Conservation (phyloP, 2,329 filamentous ascomycete genomes). For the Pseudogymnoascus sp. region DNA sequence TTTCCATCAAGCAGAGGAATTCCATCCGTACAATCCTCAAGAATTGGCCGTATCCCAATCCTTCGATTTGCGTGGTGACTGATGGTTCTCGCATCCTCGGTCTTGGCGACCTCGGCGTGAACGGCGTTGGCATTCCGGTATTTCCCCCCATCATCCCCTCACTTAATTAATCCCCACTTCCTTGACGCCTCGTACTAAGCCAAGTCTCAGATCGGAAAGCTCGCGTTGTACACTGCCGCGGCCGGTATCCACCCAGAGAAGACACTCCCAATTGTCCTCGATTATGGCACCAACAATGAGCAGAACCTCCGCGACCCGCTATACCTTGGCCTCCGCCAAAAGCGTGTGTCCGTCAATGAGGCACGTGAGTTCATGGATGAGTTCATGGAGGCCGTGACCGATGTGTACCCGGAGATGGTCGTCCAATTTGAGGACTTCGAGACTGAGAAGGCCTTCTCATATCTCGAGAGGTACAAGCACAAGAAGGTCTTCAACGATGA, state of each 20-base stretch:
- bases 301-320: slow-evolving; percentile 59
- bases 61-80: slow-evolving; percentile 94
- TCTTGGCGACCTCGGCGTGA: slow-evolving; percentile 89
- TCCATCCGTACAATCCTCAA: slow-evolving; percentile 79
- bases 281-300: slow-evolving; percentile 60
- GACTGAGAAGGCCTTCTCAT: slow-evolving; percentile 82
- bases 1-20: slow-evolving; percentile 89
- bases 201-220: slow-evolving; percentile 65
- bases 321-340: slow-evolving; percentile 82
- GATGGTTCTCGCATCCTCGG: slow-evolving; percentile 90
- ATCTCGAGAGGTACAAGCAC: slow-evolving; percentile 81
- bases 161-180: neutral
- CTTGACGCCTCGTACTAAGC: neutral
- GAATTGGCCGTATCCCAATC: slow-evolving; percentile 85
- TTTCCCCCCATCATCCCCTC: slow-evolving; percentile 29
- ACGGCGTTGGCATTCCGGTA: slow-evolving; percentile 94
- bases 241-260: slow-evolving; percentile 87
- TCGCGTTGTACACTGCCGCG: slow-evolving; percentile 89
- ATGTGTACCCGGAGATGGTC: slow-evolving; percentile 56
- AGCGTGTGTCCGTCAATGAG: slow-evolving; percentile 67
- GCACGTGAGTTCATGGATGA: slow-evolving; percentile 94
- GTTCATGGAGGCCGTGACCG: slow-evolving; percentile 85
- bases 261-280: slow-evolving; percentile 65
- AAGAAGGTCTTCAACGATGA: slow-evolving; percentile 99
- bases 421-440: slow-evolving; percentile 98